phyloP scores from a whole-genome alignment of 495 filamentous ascomycete species.

The Viridothelium virens region DNA sequence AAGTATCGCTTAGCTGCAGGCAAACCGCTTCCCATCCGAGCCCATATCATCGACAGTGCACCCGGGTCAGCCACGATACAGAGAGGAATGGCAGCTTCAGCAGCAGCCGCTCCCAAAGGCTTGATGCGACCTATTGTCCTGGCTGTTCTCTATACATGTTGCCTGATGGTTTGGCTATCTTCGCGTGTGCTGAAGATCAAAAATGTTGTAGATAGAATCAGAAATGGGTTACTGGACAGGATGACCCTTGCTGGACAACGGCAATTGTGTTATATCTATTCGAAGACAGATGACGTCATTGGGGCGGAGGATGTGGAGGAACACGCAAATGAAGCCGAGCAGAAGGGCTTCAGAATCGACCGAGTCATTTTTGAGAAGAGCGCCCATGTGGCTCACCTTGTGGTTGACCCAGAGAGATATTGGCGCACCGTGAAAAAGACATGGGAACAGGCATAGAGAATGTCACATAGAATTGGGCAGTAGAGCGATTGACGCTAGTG shows the following conservation, averaged over 20 bases:
- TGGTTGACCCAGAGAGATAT: neutral
- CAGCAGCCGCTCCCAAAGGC: slow-evolving; percentile 5
- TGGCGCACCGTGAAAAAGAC: neutral
- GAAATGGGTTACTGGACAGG: slow-evolving; percentile 8
- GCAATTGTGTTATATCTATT: slow-evolving; percentile 1
- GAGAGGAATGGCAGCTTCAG: slow-evolving; percentile 9
- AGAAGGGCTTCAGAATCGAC: neutral
- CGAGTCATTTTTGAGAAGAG: slow-evolving; percentile 1
- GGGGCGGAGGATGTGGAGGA: neutral
- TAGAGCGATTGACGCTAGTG: neutral
- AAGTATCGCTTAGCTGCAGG: neutral
- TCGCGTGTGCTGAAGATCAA: neutral
- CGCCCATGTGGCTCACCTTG: slow-evolving; percentile 3
- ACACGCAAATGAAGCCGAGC: neutral
- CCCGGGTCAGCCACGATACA: neutral
- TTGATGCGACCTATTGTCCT: neutral
- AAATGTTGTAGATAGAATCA: slow-evolving; percentile 7
- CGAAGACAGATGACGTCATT: neutral
- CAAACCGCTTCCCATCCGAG: slow-evolving; percentile 1
- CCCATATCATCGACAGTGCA: slow-evolving; percentile 6
- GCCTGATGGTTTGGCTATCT: neutral
- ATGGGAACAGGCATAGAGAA: neutral
- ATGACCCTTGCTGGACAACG: neutral
- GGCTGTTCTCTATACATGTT: neutral
- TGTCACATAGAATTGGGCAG: neutral